phyloP scores from a whole-genome alignment of 2,329 filamentous ascomycete species.

The Bipolaris zeicola region DNA sequence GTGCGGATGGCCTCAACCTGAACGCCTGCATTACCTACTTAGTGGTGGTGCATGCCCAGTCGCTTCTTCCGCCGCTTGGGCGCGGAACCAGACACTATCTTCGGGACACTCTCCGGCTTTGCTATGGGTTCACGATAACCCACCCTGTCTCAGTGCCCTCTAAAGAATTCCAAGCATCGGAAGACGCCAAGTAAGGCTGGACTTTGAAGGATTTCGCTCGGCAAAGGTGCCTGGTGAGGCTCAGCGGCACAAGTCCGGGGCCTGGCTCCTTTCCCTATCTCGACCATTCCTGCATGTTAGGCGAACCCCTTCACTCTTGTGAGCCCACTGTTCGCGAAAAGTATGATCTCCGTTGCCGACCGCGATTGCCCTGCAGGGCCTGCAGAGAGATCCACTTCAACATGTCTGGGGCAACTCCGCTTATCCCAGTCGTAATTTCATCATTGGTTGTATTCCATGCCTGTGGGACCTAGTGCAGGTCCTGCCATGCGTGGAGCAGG shows the following conservation, averaged over 20 bases:
- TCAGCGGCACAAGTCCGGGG: background rate
- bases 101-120: slow-evolving; percentile 4
- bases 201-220: background rate
- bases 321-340: slow-evolving; percentile 7
- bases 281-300: slow-evolving; percentile 6
- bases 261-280: background rate
- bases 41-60: slow-evolving; percentile 8
- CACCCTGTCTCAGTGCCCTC: background rate
- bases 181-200: background rate
- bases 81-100: slow-evolving; percentile 1
- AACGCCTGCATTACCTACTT: background rate
- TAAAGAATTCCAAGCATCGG: background rate
- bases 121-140: background rate
- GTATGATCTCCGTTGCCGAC: slow-evolving; percentile 6
- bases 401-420: slow-evolving; percentile 7
- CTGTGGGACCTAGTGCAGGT: slow-evolving; percentile 11
- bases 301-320: slow-evolving; percentile 4
- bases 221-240: background rate
- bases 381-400: slow-evolving; percentile 6
- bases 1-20: background rate
- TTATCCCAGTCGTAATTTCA: slow-evolving; percentile 6
- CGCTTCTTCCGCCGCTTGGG: background rate
- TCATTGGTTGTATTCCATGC: slow-evolving; percentile 7
- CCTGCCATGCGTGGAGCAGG: slow-evolving; percentile 3
- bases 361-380: slow-evolving; percentile 1